A percentile compares a stretch with the other conserved stretches of the same genome.
Evolutionary conservation across 441 rosid genomes (phyloP).

Genomic region (Pelargonium fulgidum): DNA sequence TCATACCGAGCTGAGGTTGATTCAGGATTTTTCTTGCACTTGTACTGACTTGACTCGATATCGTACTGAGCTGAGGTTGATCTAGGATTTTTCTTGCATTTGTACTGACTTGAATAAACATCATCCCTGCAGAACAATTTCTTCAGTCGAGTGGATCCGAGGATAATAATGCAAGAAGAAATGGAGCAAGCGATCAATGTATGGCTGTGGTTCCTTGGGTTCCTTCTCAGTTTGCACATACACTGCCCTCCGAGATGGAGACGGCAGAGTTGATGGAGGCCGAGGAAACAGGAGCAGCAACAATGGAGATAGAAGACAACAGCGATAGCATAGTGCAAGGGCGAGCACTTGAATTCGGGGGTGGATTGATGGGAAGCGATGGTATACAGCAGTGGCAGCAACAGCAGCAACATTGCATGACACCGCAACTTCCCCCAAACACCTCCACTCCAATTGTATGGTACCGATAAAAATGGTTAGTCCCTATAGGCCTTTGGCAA

Average conservation of each 20-base stretch:
- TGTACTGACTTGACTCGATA: background rate
- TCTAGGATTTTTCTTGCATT: background rate
- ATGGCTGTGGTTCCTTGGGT: conserved; percentile 58
- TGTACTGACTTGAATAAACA: background rate
- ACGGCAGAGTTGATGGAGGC: conserved; percentile 37
- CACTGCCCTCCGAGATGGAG: conserved; percentile 11
- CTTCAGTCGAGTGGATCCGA: conserved; percentile 16
- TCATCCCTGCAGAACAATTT: conserved; percentile 33
- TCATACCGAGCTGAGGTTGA: background rate
- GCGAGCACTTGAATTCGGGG: conserved; percentile 10
- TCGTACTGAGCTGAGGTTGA: background rate
- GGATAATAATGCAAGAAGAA: conserved; percentile 21
- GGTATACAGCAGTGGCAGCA: conserved; percentile 33
- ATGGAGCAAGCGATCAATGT: conserved; percentile 16
- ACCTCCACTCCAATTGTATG: conserved; percentile 48
- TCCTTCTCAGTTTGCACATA: conserved; percentile 25
- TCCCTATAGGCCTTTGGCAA: too few relatives aligned
- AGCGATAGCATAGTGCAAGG: conserved; percentile 15
- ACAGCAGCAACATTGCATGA: conserved; percentile 52
- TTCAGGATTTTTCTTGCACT: background rate
- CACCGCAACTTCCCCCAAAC: conserved; percentile 40
- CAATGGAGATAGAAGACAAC: conserved; percentile 60
- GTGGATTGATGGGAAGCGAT: conserved; percentile 21
- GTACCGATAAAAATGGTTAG: conserved; percentile 25
- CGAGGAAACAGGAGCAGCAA: conserved; percentile 38